A percentile compares a stretch with the other conserved stretches of the same genome.
These are phyloP conservation scores for Syncephalastrum contaminatum DNA, from an alignment of 371 early-diverging fungal genomes.

Conservation along the genomic window DNA sequence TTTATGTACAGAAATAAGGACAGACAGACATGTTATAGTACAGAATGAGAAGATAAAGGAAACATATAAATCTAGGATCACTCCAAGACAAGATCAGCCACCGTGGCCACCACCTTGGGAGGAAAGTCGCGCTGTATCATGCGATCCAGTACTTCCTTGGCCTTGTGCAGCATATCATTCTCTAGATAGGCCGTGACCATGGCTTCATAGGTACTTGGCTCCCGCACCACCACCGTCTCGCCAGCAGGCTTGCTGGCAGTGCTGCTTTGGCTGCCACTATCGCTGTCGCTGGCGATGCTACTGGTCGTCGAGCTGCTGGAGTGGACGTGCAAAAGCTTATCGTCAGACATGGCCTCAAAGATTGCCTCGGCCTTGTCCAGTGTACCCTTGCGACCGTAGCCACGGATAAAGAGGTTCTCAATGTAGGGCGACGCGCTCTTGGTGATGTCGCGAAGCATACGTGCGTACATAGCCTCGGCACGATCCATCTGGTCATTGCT, in stretches of 20 bases:
- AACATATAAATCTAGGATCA: neutral
- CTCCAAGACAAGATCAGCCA: conserved; percentile 31
- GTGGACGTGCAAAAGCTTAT: conserved; percentile 23
- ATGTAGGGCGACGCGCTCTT: conserved; percentile 58
- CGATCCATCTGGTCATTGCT: conserved; percentile 39
- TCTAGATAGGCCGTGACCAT: conserved; percentile 59
- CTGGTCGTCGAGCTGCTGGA: neutral
- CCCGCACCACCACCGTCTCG: conserved; percentile 40
- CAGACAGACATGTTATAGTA: neutral
- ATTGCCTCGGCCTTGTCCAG: conserved; percentile 48
- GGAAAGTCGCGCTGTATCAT: conserved; percentile 52
- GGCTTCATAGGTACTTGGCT: conserved; percentile 66
- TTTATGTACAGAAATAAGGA: conserved; percentile 4
- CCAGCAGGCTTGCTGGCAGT: neutral
- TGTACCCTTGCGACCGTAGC: conserved; percentile 49
- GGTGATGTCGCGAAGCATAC: conserved; percentile 19
- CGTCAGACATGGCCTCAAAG: conserved; percentile 58
- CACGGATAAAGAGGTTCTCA: conserved; percentile 64
- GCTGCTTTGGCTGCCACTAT: neutral
- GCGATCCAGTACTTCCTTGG: conserved; percentile 36
- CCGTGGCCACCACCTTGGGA: conserved; percentile 41
- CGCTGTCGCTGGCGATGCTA: neutral
- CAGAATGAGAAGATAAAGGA: conserved; percentile 2
- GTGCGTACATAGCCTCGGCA: conserved; percentile 45
- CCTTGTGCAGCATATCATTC: conserved; percentile 43